Evolutionary conservation across 2,329 filamentous ascomycete species (phyloP), one percentile per base, ranked within the genome.

Genomic region (Torrubiellomyces zombiae): DNA sequence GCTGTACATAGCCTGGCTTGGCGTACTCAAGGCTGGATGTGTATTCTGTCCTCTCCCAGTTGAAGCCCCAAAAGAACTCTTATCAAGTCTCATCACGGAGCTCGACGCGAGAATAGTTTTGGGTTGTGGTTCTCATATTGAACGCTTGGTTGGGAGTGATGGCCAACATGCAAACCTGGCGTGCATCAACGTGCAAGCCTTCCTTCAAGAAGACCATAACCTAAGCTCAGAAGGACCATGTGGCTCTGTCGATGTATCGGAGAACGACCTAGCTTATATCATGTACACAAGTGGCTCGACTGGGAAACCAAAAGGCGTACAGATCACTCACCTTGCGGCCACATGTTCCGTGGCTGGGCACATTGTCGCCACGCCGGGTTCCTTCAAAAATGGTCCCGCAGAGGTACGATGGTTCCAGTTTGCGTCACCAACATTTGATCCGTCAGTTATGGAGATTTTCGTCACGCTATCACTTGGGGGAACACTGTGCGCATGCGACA

Each of bases 381-480:
- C 22, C 15, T 20, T 16, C 11, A 8, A 10, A 11, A 19, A 16
- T 8, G 10, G 15, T 6, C 31, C 32, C n/a, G n/a, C n/a, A n/a
- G n/a, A n/a, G 3, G 40, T 48, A 16, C 38, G 49, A 9, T 53
- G 49, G 47, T 50, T 51, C 30, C 47, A 51, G 23, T 46, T 46
- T 18, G 47, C 46, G 3, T 39, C 47, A 6, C 47, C 48, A 1
- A 51, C 47, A 1, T 86, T 85, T 39, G 77, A 85, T 42, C 67
- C 83, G 8, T 83, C 77, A 2, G 73, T 85, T 0, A 83, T 85
- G 39, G 80, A 86, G 38, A 81, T 85, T 12, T 82, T 86, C 44
- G 83, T 80, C 37, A 58, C 78, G 1, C 82, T 78, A 71, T 64
- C 65, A 26, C 61, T 60, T 18, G 49, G 49, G 5, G 42, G 36